These are phyloP conservation scores for Lavandula angustifolia DNA, from an alignment of 257 asterid genomes.

Conservation along the genomic window DNA sequence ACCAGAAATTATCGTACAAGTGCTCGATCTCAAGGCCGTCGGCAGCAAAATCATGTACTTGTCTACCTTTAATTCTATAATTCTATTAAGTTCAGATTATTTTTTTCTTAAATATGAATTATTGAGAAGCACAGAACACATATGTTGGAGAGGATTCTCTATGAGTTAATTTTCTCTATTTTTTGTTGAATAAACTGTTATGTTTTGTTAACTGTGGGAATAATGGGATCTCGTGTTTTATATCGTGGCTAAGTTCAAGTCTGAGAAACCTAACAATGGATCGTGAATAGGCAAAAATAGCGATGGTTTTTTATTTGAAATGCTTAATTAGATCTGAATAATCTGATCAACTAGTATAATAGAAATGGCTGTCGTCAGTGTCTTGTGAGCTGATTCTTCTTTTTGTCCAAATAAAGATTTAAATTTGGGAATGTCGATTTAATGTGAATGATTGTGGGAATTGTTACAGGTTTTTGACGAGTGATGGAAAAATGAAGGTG, in stretches of 20 bases:
- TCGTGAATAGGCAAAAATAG: background rate
- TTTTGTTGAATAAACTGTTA: too few species aligned
- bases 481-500: constrained; percentile 79
- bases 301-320: background rate
- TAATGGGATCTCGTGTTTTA: too few species aligned
- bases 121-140: too few species aligned
- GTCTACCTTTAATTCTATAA: background rate
- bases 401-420: background rate
- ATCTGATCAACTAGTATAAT: background rate
- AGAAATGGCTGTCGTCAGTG: too few species aligned
- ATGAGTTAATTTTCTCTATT: too few species aligned
- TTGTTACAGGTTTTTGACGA: constrained; percentile 66
- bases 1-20: constrained; percentile 73
- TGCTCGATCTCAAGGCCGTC: constrained; percentile 68
- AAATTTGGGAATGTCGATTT: background rate
- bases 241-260: background rate
- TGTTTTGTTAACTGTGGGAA: too few species aligned
- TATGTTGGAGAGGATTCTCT: too few species aligned
- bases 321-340: constrained; percentile 10
- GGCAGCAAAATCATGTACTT: constrained; percentile 63
- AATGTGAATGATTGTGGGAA: background rate
- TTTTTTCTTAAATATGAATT: too few species aligned
- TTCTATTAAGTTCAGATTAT: too few species aligned
- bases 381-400: background rate
- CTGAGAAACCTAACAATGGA: background rate